These are phyloP conservation scores for Hebeloma cylindrosporum DNA, from an alignment of 768 basidiomycete genomes.

Conservation along the genomic window DNA sequence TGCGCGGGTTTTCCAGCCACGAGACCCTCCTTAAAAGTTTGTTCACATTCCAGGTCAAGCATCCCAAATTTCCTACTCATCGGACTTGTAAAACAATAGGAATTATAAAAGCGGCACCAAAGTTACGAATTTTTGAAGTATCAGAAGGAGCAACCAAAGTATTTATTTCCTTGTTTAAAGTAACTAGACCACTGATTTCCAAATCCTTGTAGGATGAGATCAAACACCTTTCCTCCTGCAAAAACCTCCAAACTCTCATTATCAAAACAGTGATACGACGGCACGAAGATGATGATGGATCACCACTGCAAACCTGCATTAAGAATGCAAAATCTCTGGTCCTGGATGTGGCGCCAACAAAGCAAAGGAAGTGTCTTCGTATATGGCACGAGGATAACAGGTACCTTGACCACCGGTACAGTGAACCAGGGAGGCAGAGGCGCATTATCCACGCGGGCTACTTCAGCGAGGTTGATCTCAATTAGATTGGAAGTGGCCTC, in stretches of 20 bases:
- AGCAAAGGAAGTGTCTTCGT: no score
- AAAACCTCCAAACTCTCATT: conserved; percentile 8
- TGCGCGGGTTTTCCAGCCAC: conserved; percentile 20
- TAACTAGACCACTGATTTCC: not conserved
- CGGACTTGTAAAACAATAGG: conserved; percentile 2
- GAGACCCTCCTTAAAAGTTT: conserved; percentile 23
- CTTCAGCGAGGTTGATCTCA: conserved; percentile 2
- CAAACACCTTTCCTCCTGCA: conserved; percentile 6
- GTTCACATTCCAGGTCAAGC: not conserved
- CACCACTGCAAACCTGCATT: not conserved
- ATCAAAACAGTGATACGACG: not conserved
- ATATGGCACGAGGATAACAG: no score
- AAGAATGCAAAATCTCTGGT: no score
- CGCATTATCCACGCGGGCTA: no score
- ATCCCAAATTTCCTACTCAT: no score
- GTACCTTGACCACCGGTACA: no score
- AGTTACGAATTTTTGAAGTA: conserved; percentile 17
- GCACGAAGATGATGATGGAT: not conserved
- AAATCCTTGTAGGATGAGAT: conserved; percentile 1
- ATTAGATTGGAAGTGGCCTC: not conserved
- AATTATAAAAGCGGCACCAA: conserved; percentile 18
- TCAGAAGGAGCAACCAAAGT: not conserved
- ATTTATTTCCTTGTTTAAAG: not conserved
- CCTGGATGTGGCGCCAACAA: no score
- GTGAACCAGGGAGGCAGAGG: no score